Evolutionary conservation across 2,329 filamentous ascomycete genomes (phyloP), one percentile per base, ranked within the genome.

Genomic region (Ascochyta fabae): DNA sequence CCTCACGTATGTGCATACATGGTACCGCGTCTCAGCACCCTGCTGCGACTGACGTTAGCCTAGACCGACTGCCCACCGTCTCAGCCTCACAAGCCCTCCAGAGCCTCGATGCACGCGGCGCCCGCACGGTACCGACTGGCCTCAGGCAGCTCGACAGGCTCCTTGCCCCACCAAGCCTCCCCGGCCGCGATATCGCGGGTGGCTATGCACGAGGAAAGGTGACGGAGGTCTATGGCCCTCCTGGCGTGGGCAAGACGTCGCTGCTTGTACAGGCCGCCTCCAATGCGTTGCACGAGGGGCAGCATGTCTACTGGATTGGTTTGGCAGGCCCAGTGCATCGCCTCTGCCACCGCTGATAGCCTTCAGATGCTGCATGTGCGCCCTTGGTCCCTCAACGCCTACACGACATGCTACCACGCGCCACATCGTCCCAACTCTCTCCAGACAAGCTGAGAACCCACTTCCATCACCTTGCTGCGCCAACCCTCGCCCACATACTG

Each of bases 151-250:
- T 86, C 36, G 80, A 86, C 68, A 72, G 61, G 24, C 61, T 78
- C 7, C 73, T 81, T 15, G 60, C 65, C 39, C 61, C 68, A 51
- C 61, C 60, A 53, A 60, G 63, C 51, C 56, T 53, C 16, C 65
- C 66, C 22, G 65, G 68, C 56, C 66, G 67, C 26, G 39, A 58
- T 48, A 53, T 61, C 31, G 42, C 60, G 36, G 66, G 68, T 49
- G 92, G 92, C 4, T 80, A 96, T 43, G 83, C 83, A 57, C 85
- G 87, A 53, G 91, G 92, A 13, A 90, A 92, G 72, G 82, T 96
- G 38, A 90, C 90, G 3, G 94, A 98, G 75, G 79, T 96, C 45
- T 96, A 91, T 84, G 94, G 94, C 0, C 92, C 93, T 10, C 89
- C 91, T 8, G 93, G 92, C 1, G 85, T 85, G 24, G 94, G 93